These are phyloP conservation scores for Chondrostereum purpureum DNA, from an alignment of 1,284 basidiomycete genomes.

Conservation along the genomic window DNA sequence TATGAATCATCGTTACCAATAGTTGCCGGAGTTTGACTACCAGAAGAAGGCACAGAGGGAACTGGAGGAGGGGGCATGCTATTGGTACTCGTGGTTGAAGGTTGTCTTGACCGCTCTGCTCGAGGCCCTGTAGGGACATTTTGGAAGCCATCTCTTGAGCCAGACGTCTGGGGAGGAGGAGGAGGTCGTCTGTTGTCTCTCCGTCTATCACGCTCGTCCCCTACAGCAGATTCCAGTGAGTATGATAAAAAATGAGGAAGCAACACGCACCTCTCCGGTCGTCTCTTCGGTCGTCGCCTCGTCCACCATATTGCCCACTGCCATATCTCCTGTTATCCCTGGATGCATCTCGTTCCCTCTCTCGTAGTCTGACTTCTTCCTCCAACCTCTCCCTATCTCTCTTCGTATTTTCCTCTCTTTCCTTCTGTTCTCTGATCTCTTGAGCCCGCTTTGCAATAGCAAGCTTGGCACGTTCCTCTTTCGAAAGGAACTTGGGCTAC, in stretches of 20 bases:
- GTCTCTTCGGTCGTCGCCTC: not conserved
- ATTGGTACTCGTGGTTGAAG: slow-evolving; percentile 29
- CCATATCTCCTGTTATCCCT: slow-evolving; percentile 31
- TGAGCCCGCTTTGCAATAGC: slow-evolving; percentile 82
- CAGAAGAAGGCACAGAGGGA: slow-evolving; percentile 31
- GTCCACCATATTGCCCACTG: slow-evolving; percentile 20
- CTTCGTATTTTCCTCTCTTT: slow-evolving; percentile 50
- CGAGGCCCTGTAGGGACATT: slow-evolving; percentile 81
- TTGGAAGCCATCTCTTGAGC: slow-evolving; percentile 41
- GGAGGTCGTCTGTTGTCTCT: slow-evolving; percentile 29
- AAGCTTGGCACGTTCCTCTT: slow-evolving; percentile 81
- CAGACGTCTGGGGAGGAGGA: slow-evolving; percentile 25
- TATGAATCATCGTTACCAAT: slow-evolving; percentile 61
- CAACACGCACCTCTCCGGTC: not conserved
- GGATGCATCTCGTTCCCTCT: slow-evolving; percentile 30
- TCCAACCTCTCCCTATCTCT: slow-evolving; percentile 67
- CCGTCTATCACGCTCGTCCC: slow-evolving; percentile 52
- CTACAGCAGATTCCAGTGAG: slow-evolving; percentile 26
- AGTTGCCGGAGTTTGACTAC: slow-evolving; percentile 23
- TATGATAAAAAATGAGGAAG: not conserved
- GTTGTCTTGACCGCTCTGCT: slow-evolving; percentile 54
- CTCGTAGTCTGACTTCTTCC: slow-evolving; percentile 52
- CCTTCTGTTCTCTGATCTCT: slow-evolving; percentile 67
- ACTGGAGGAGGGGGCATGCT: slow-evolving; percentile 45
- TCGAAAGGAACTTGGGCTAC: slow-evolving; percentile 88